These are phyloP conservation scores for Tetrapyrgos nigripes DNA, from an alignment of 1,284 basidiomycete genomes.

Conservation along the genomic window DNA sequence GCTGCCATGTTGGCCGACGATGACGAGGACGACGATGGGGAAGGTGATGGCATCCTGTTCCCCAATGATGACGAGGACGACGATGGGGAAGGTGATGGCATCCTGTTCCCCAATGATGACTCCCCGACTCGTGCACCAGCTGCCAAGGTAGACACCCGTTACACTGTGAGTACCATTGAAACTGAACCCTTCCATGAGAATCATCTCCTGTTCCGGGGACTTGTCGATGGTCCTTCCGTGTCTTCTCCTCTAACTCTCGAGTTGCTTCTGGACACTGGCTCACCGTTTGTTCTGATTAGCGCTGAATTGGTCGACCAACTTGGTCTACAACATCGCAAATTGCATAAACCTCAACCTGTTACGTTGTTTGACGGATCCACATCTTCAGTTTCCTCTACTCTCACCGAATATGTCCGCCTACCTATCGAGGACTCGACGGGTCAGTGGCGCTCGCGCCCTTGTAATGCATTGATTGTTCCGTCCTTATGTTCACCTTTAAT, in stretches of 20 bases:
- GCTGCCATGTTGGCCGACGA: background rate
- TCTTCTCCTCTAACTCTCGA: background rate
- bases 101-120: background rate
- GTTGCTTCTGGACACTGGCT: background rate
- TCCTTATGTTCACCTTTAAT: conserved; percentile 20
- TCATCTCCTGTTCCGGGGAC: background rate
- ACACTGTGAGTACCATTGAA: background rate
- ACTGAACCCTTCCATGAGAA: background rate
- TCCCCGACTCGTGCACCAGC: background rate
- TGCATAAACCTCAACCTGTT: background rate
- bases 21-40: background rate
- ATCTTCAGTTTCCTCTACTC: no score
- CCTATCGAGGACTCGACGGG: background rate
- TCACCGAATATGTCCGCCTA: no score
- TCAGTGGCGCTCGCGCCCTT: background rate
- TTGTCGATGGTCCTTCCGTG: background rate
- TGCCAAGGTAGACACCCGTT: background rate
- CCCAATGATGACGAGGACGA: background rate
- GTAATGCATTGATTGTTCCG: conserved; percentile 6
- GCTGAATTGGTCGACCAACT: background rate
- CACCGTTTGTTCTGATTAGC: background rate
- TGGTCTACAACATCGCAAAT: background rate
- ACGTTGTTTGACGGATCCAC: no score
- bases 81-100: background rate
- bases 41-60: background rate